A percentile compares a stretch with the other conserved stretches of the same genome.
Conservation (phyloP, 176 grass and related monocot genomes). For the Zoysia japonica region DNA sequence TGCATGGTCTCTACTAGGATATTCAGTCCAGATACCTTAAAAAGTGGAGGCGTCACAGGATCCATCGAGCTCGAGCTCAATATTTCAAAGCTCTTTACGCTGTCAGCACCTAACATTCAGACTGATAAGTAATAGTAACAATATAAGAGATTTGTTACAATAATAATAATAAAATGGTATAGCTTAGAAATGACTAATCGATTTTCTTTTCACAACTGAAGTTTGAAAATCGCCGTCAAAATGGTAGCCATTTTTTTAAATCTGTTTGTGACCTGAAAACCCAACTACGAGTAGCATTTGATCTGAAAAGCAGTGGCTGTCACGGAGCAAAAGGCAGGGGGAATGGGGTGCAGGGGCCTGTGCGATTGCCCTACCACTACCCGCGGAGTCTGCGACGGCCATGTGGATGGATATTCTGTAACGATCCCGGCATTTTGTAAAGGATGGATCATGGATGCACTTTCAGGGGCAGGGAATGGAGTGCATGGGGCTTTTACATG, state of each 20-base stretch:
- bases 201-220: not conserved
- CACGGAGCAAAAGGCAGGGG: constrained; percentile 8
- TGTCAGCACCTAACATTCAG: not conserved
- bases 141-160: too few relatives aligned
- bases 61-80: constrained; percentile 22
- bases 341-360: not conserved
- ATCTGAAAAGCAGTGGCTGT: constrained; percentile 7
- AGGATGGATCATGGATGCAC: not conserved
- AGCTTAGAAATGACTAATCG: not conserved
- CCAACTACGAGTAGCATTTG: not conserved
- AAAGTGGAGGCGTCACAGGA: constrained; percentile 35
- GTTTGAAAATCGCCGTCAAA: constrained; percentile 2
- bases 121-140: not conserved
- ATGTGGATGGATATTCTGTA: constrained; percentile 50
- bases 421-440: constrained; percentile 40
- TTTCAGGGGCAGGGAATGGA: not conserved
- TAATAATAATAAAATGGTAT: not conserved
- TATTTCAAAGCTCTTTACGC: not conserved
- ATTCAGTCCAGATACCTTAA: constrained; percentile 43
- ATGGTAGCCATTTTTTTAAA: not conserved
- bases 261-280: constrained; percentile 5
- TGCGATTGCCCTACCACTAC: constrained; percentile 41
- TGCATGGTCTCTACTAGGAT: constrained; percentile 22
- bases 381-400: constrained; percentile 34
- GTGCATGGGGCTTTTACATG: too few relatives aligned